phyloP scores from a whole-genome alignment of 108 stramenopile genomes.

The Nannochloropsis salina region DNA sequence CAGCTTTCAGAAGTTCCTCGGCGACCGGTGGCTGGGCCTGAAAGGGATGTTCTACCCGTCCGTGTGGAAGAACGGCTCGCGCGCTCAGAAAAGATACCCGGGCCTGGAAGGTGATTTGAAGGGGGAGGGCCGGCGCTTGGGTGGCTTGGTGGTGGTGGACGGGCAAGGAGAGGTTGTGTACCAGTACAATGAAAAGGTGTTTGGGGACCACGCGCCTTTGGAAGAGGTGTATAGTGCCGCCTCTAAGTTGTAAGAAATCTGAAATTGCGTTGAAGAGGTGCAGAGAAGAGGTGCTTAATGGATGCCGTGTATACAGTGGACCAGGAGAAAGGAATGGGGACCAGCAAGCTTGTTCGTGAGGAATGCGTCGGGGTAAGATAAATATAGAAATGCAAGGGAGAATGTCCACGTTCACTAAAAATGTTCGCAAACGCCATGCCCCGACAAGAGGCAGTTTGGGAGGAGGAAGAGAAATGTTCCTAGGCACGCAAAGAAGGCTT shows the following conservation, averaged over 20 bases:
- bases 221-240: background rate
- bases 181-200: conserved; percentile 16
- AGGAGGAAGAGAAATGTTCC: too few species aligned
- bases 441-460: too few species aligned
- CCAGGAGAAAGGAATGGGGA: too few species aligned
- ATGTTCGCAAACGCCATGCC: too few species aligned
- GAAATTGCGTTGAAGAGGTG: background rate
- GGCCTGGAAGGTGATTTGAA: background rate
- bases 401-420: too few species aligned
- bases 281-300: too few species aligned
- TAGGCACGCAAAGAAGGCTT: too few species aligned
- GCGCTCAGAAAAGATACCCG: background rate
- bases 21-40: background rate
- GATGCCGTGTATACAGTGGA: too few species aligned
- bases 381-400: too few species aligned
- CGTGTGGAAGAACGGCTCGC: background rate
- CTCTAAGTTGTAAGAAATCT: background rate
- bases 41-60: conserved; percentile 12
- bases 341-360: too few species aligned
- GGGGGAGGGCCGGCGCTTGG: background rate
- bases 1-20: background rate
- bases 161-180: background rate
- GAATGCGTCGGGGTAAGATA: too few species aligned
- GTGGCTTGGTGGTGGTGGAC: background rate
- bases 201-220: background rate